Conservation (phyloP, 371 early-diverging fungal species). For the Rhizomucor miehei region DNA sequence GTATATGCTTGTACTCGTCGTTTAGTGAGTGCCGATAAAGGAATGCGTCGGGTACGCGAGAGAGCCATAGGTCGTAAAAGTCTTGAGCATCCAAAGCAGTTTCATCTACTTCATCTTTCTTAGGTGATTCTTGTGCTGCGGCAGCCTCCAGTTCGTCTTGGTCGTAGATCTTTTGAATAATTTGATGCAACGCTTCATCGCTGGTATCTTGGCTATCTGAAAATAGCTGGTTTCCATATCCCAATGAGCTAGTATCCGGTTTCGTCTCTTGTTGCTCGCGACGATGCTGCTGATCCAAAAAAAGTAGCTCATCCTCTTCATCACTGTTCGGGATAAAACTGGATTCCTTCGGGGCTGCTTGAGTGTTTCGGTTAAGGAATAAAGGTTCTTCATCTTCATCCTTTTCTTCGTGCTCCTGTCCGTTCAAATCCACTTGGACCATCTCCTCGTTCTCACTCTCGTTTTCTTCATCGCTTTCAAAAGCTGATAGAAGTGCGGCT, state of each 20-base stretch:
- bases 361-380: slow-evolving; percentile 5
- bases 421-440: slow-evolving; percentile 1
- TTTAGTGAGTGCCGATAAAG: slow-evolving; percentile 35
- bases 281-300: neutral
- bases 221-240: no score
- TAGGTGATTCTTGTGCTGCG: neutral
- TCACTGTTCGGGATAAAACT: slow-evolving; percentile 45
- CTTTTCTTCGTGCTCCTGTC: slow-evolving; percentile 9
- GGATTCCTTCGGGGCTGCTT: slow-evolving; percentile 3
- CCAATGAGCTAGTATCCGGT: no score
- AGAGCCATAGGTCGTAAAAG: slow-evolving; percentile 22
- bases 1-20: slow-evolving; percentile 40
- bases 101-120: neutral
- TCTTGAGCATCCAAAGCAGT: slow-evolving; percentile 10
- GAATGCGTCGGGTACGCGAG: slow-evolving; percentile 37
- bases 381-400: slow-evolving; percentile 36
- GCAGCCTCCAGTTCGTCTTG: slow-evolving; percentile 5
- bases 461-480: slow-evolving; percentile 19
- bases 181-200: slow-evolving; percentile 21
- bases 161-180: slow-evolving; percentile 53
- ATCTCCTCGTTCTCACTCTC: slow-evolving; percentile 13
- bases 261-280: no score
- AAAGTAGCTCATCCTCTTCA: slow-evolving; percentile 41
- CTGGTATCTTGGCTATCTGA: no score
- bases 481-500: slow-evolving; percentile 21